A percentile compares a stretch with the other conserved stretches of the same genome.
These are phyloP conservation scores for Nicotiana attenuata DNA, from an alignment of 257 asterid species.

Conservation along the genomic window DNA sequence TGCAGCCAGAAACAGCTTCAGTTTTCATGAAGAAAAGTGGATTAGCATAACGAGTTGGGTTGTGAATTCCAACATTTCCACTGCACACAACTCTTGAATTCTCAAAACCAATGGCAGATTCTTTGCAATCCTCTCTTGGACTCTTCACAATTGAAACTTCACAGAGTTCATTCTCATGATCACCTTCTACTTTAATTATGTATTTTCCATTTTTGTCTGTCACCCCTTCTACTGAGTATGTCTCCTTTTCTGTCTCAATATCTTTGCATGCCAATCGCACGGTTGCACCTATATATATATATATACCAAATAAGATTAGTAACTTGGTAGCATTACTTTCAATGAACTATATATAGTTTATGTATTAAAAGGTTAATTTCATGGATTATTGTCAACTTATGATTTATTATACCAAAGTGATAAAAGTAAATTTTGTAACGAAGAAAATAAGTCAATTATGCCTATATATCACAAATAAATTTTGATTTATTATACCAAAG, in stretches of 20 bases:
- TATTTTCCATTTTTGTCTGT: conserved; percentile 28
- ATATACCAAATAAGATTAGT: too few relatives aligned
- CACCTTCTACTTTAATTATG: conserved; percentile 19
- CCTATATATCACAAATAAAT: too few relatives aligned
- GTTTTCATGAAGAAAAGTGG: conserved; percentile 36
- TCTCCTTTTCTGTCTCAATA: background rate
- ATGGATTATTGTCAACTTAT: too few relatives aligned
- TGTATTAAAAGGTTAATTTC: too few relatives aligned
- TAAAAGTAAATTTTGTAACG: too few relatives aligned
- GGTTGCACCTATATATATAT: conserved; percentile 24
- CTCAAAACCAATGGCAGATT: background rate
- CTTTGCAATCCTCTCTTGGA: conserved; percentile 28
- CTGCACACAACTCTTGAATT: conserved; percentile 30
- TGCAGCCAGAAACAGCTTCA: conserved; percentile 10
- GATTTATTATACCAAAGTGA: too few relatives aligned
- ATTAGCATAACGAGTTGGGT: conserved; percentile 26
- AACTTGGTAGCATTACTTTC: too few relatives aligned
- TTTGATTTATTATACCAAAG: too few relatives aligned
- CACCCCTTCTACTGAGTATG: conserved; percentile 7
- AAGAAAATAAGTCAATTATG: too few relatives aligned
- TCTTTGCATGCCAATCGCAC: conserved; percentile 35
- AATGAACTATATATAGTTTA: too few relatives aligned
- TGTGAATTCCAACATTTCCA: conserved; percentile 23
- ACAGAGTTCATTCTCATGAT: conserved; percentile 38
- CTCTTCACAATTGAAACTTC: conserved; percentile 25